A percentile compares a stretch with the other conserved stretches of the same genome.
phyloP scores from a whole-genome alignment of 352 stramenopile species.

The Globisporangium mamillatum region DNA sequence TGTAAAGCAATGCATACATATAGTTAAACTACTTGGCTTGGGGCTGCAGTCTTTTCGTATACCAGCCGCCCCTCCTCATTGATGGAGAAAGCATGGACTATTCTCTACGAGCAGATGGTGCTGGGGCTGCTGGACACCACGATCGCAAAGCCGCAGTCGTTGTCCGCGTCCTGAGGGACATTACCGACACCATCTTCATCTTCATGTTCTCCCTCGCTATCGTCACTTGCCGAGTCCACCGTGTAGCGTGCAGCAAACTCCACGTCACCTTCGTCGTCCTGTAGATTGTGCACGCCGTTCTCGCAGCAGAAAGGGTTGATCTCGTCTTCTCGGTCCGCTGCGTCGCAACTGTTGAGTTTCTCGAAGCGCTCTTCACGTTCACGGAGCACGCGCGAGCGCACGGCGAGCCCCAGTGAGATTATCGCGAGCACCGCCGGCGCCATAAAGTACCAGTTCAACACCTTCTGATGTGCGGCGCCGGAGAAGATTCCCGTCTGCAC shows the following conservation, averaged over 20 bases:
- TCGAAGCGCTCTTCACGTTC: constrained; percentile 27
- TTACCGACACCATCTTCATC: neutral
- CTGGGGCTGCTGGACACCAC: constrained; percentile 6
- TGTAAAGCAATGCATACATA: neutral
- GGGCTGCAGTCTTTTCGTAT: neutral
- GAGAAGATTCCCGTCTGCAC: neutral
- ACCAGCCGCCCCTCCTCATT: neutral
- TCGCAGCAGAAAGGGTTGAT: constrained; percentile 71
- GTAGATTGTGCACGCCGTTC: constrained; percentile 14
- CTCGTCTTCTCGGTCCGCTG: constrained; percentile 46
- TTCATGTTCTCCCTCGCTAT: constrained; percentile 18
- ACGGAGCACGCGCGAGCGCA: constrained; percentile 20
- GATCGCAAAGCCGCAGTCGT: constrained; percentile 6
- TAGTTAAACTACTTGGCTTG: neutral
- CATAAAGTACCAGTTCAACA: constrained; percentile 50
- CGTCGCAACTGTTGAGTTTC: constrained; percentile 31
- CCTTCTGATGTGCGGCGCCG: constrained; percentile 6
- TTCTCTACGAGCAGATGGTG: neutral
- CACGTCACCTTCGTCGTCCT: constrained; percentile 30
- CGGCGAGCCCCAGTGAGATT: constrained; percentile 36
- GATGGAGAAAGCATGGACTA: neutral
- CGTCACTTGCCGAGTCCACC: constrained; percentile 15
- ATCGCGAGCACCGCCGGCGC: constrained; percentile 38
- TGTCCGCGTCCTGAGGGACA: neutral
- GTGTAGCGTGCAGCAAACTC: constrained; percentile 36